Evolutionary conservation across 2,329 filamentous ascomycete genomes (phyloP), one percentile per base, ranked within the genome.

Genomic region (Podosphaera leucotricha): DNA sequence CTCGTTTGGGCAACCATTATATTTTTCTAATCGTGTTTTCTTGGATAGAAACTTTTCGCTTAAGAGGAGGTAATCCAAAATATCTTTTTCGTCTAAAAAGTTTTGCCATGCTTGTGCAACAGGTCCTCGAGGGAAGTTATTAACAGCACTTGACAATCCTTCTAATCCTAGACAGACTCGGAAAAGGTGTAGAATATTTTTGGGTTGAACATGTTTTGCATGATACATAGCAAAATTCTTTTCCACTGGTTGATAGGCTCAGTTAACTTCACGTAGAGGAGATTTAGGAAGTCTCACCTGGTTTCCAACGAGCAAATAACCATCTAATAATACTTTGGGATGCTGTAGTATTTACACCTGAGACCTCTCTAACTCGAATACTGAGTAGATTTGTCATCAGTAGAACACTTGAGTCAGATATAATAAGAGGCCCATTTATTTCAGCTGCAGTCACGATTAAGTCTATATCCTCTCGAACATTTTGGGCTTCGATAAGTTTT

Each of bases 291-390:
- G 10, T 38, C 70, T 57, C 65, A 87, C 82, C 76, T 50, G 85
- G 80, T 50, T 75, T 76, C 85, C 87, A 98, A 53, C 71, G 77
- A 28, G 75, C 70, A 52, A 85, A 76, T 1, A 90, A 59, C 90
- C 90, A 98, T 52, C 75, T 70, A 45, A 90, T 71, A 30, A 90
- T 69, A 53, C 80, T 73, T 49, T 75, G 79, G 33, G 74, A 76
- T 2, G 76, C 79, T 35, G 67, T 66, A 51, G 76, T 71, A 50
- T 72, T 80, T 30, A 72, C 71, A 46, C 72, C 77, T 1, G 82
- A 79, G 38, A 79, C 73, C 53, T 77, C 70, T 22, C 71, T 67
- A 50, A 79, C 75, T 43, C 75, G 72, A 36, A 75, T 63, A 45
- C 75, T 69, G 30, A 90, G 64, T 37, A 92, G 59, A 44, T 71